These are phyloP conservation scores for Dalbergia cochinchinensis DNA, from an alignment of 306 rosid genomes.

Conservation along the genomic window DNA sequence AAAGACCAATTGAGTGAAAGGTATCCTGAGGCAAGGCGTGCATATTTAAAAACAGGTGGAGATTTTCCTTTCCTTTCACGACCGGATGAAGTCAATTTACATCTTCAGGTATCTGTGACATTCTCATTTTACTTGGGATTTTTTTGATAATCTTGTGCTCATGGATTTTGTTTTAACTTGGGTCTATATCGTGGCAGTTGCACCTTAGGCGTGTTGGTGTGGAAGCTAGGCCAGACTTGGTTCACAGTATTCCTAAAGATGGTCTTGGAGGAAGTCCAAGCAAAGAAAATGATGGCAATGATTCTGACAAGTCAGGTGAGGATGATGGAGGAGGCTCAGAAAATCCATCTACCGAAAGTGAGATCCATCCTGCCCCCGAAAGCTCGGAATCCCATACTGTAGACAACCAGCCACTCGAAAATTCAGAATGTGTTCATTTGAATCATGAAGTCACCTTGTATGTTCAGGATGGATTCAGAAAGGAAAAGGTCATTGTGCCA, in stretches of 20 bases:
- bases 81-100: slow-evolving; percentile 98
- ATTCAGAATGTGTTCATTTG: slow-evolving; percentile 48
- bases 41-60: slow-evolving; percentile 86
- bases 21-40: slow-evolving; percentile 91
- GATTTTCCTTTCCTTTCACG: slow-evolving; percentile 99
- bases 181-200: slow-evolving; percentile 58
- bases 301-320: slow-evolving; percentile 62
- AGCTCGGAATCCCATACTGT: slow-evolving; percentile 69
- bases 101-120: slow-evolving; percentile 77
- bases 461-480: slow-evolving; percentile 37
- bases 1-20: slow-evolving; percentile 92
- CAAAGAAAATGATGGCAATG: slow-evolving; percentile 62
- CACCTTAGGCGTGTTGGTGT: slow-evolving; percentile 98
- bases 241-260: slow-evolving; percentile 64
- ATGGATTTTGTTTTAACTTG: slow-evolving; percentile 33
- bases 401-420: slow-evolving; percentile 59
- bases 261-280: slow-evolving; percentile 77
- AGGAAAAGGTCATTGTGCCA: slow-evolving; percentile 38
- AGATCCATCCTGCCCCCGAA: slow-evolving; percentile 63
- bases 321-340: slow-evolving; percentile 58
- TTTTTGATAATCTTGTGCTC: slow-evolving; percentile 1
- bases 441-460: slow-evolving; percentile 44
- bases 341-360: slow-evolving; percentile 61
- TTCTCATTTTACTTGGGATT: slow-evolving; percentile 11
- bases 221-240: slow-evolving; percentile 82